Conservation (phyloP, 2,329 filamentous ascomycete species). For the Bisporella sp. region DNA sequence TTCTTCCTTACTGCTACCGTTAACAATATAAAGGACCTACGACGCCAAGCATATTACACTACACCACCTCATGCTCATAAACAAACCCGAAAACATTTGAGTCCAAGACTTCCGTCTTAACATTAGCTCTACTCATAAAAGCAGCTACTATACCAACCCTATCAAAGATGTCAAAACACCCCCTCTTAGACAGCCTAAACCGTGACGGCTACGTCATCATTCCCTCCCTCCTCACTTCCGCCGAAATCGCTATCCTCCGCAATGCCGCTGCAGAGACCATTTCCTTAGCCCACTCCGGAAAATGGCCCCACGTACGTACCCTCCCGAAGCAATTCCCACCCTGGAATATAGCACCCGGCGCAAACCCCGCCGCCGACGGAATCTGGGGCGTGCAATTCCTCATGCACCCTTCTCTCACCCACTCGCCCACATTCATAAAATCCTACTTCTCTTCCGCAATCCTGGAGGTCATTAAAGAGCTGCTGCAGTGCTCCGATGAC, state of each 20-base stretch:
- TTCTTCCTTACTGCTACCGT: too few relatives aligned
- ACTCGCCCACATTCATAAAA: slow-evolving; percentile 52
- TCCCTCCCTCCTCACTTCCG: slow-evolving; percentile 51
- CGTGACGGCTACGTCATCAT: slow-evolving; percentile 72
- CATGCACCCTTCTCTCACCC: slow-evolving; percentile 64
- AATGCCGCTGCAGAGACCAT: slow-evolving; percentile 51
- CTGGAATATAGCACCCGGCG: slow-evolving; percentile 47
- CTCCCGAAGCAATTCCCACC: slow-evolving; percentile 89
- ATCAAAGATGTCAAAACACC: slow-evolving; percentile 12
- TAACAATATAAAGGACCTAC: too few relatives aligned
- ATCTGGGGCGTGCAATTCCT: slow-evolving; percentile 91
- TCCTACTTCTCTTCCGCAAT: slow-evolving; percentile 67
- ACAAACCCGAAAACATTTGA: too few relatives aligned
- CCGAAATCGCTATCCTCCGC: slow-evolving; percentile 53
- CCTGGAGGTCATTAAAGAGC: slow-evolving; percentile 53
- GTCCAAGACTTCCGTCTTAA: background rate
- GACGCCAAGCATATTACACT: too few relatives aligned
- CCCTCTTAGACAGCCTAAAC: slow-evolving; percentile 40
- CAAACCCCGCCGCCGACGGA: slow-evolving; percentile 44
- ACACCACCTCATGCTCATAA: too few relatives aligned
- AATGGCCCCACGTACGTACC: slow-evolving; percentile 77
- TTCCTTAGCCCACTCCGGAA: slow-evolving; percentile 55
- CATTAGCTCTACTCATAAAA: background rate
- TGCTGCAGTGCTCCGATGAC: slow-evolving; percentile 51
- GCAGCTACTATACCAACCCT: background rate